Percentiles rank a stretch among this genome's conserved stretches.
Conservation (phyloP, 75 land plant genomes). For the Cupressus sempervirens region DNA sequence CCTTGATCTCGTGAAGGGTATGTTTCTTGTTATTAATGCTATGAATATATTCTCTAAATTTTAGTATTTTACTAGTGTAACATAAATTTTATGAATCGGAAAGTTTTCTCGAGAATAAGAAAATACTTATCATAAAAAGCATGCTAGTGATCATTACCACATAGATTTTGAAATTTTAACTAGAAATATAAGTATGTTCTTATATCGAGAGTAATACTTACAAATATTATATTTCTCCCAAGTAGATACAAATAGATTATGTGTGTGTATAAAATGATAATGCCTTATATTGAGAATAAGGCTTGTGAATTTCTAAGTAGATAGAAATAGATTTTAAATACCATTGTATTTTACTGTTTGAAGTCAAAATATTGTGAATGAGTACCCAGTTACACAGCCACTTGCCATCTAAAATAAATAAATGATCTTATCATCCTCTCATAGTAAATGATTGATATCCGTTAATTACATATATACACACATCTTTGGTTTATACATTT, state of each 20-base stretch:
- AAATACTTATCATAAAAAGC: neutral
- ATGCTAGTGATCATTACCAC: neutral
- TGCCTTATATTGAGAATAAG: neutral
- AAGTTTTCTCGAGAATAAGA: neutral
- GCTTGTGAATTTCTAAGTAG: neutral
- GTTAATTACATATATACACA: neutral
- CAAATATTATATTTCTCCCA: too few relatives aligned
- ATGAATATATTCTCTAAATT: neutral
- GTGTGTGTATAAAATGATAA: neutral
- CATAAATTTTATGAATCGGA: neutral
- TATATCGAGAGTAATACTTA: neutral
- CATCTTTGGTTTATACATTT: neutral
- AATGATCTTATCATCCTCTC: neutral
- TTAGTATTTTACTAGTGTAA: neutral
- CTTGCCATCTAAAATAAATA: neutral
- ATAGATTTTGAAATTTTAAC: neutral
- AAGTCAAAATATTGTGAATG: neutral
- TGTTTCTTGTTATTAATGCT: neutral
- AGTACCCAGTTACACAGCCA: neutral
- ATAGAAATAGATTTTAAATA: neutral
- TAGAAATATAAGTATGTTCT: neutral
- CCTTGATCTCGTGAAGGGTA: conserved; percentile 87
- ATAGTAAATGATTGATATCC: neutral
- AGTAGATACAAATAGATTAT: neutral
- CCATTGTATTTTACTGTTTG: neutral